Evolutionary conservation across 192 early-diverging fungal species (phyloP), one percentile per base, ranked within the genome.

Genomic region (Gigaspora rosea): DNA sequence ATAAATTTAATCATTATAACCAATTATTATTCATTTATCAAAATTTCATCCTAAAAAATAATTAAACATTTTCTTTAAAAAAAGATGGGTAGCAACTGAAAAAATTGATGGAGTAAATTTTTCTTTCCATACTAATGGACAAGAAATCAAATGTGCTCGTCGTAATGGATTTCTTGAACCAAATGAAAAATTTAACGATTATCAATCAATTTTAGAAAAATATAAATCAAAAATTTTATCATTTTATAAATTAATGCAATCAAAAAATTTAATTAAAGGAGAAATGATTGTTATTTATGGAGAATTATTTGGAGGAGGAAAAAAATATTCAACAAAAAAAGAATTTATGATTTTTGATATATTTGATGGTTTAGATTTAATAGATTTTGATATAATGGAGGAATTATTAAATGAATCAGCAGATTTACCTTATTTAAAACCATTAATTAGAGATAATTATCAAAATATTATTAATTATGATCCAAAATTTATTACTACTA

Each of bases 121-220:
- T 27, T 71, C 69, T 49, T 71, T 71, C 27, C 15, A 52, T 10
- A 71, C 69, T 0, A 52, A 71, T 33, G 69, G 69, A 8, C 20
- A n/a, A 16, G 8, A 49, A 71, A 33, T 71, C 6, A 22, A 71
- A 71, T 71, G 69, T 33, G 69, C 69, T 2, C 49, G 12, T 16
- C 49, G 69, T 15, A 51, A 13, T 27, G 12, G 1, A 0, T 20
- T 20, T 49, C n/a, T 71, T 27, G 20, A 16, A 2, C 48, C 49
- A 32, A 22, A 47, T 12, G 32, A 36, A 18, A 7, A 41, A 11
- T 71, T 56, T 32, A 52, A 27, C 33, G 50, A 49, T 8, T 71
- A 32, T 71, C 69, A 71, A 32, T 15, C n/a, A 12, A 50, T 71
- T 13, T 32, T 51, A 54, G 51, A 18, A 71, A 71, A 27, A 33